phyloP scores from a whole-genome alignment of 202 grass and related monocot genomes.

The Alloteropsis angusta region DNA sequence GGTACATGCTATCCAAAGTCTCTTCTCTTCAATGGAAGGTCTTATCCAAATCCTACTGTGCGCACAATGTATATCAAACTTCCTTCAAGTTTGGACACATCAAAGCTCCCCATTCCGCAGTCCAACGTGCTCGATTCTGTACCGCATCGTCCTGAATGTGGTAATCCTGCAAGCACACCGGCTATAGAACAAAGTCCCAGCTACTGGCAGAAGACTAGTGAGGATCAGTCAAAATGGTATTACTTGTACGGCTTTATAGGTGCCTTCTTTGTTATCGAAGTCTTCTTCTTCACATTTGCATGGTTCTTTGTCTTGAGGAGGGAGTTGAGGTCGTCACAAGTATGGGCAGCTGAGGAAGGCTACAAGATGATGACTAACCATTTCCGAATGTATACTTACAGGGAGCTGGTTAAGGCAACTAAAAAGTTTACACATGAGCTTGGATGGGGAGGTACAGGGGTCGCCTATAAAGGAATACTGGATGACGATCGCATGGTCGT shows the following conservation, averaged over 20 bases:
- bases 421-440: slow-evolving; percentile 42
- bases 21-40: slow-evolving; percentile 43
- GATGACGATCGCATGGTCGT: slow-evolving; percentile 28
- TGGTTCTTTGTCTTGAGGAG: slow-evolving; percentile 53
- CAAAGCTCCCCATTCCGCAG: not conserved
- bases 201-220: not conserved
- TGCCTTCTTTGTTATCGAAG: slow-evolving; percentile 47
- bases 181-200: not conserved
- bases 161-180: not conserved
- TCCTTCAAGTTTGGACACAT: not conserved
- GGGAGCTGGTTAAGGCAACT: slow-evolving; percentile 49
- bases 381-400: slow-evolving; percentile 44
- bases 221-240: slow-evolving; percentile 17
- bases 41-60: not conserved
- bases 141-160: not conserved
- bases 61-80: slow-evolving; percentile 47
- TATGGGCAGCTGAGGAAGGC: slow-evolving; percentile 29
- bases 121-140: slow-evolving; percentile 20
- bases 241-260: slow-evolving; percentile 42
- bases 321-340: slow-evolving; percentile 28
- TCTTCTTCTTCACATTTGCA: slow-evolving; percentile 34
- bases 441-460: slow-evolving; percentile 40
- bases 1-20: slow-evolving; percentile 35
- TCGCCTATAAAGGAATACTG: slow-evolving; percentile 41
- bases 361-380: slow-evolving; percentile 48